These are phyloP conservation scores for Fusarium nelsonii DNA, from an alignment of 2,329 filamentous ascomycete genomes.

Conservation along the genomic window DNA sequence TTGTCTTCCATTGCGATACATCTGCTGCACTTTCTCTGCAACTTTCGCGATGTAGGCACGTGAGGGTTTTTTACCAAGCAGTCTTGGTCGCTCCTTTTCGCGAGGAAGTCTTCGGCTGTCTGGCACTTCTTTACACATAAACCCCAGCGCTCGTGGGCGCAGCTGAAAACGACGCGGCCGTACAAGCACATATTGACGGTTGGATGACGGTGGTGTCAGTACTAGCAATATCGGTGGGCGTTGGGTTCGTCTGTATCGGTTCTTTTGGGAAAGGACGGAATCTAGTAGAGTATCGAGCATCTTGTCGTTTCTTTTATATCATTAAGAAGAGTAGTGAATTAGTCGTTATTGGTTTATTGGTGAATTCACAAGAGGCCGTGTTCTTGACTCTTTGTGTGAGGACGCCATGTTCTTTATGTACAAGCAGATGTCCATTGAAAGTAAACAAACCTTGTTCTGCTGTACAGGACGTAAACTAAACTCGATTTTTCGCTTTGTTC, in stretches of 20 bases:
- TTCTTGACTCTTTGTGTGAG: neutral
- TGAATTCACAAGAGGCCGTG: constrained; percentile 1
- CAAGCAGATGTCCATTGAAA: neutral
- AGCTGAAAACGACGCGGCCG: constrained; percentile 44
- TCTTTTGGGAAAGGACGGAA: neutral
- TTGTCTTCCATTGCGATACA: constrained; percentile 42
- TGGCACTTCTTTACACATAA: constrained; percentile 42
- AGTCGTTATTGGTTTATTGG: neutral
- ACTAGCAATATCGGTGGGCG: neutral
- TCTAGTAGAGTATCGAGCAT: neutral
- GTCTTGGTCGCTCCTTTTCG: constrained; percentile 12
- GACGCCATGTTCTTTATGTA: constrained; percentile 14
- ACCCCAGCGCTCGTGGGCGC: constrained; percentile 48
- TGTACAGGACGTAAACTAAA: neutral
- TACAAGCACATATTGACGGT: constrained; percentile 48
- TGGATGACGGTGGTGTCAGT: neutral
- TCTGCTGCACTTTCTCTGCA: constrained; percentile 42
- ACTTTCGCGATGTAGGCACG: constrained; percentile 37
- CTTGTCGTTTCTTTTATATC: constrained; percentile 18
- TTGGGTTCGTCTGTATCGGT: neutral
- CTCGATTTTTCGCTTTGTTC: constrained; percentile 1
- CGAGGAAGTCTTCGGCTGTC: constrained; percentile 28
- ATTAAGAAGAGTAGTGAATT: neutral
- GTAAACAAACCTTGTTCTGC: neutral
- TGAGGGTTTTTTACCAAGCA: constrained; percentile 44